A percentile compares a stretch with the other conserved stretches of the same genome.
Conservation (phyloP, 1,284 basidiomycete genomes). For the Ceratobasidium sp. region DNA sequence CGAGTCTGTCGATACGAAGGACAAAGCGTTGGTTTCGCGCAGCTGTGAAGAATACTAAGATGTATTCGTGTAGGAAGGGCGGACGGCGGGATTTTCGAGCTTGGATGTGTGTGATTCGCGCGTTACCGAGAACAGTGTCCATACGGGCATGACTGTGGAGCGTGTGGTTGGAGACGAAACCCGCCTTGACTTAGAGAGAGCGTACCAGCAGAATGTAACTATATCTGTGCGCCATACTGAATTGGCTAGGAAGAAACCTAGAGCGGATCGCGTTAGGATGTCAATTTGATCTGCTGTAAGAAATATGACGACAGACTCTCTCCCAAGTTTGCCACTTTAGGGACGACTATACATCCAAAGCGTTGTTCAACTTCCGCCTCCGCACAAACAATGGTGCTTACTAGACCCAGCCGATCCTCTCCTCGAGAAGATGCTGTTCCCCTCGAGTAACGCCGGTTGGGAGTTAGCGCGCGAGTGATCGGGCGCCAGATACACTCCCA, state of each 20-base stretch:
- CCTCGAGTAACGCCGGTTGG: neutral
- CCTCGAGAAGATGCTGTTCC: neutral
- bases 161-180: neutral
- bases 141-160: neutral
- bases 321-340: neutral
- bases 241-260: slow-evolving; percentile 19
- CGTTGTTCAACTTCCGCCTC: neutral
- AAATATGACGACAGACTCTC: neutral
- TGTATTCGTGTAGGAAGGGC: slow-evolving; percentile 35
- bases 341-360: neutral
- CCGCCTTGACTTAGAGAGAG: neutral
- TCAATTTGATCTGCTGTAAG: neutral
- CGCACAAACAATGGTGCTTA: neutral
- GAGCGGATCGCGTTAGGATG: neutral
- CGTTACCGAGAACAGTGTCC: neutral
- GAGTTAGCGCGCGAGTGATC: neutral
- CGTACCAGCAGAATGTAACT: slow-evolving; percentile 32
- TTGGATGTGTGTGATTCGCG: slow-evolving; percentile 38
- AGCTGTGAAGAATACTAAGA: slow-evolving; percentile 20
- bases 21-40: slow-evolving; percentile 22
- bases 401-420: neutral
- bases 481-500: slow-evolving; percentile 3
- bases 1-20: slow-evolving; percentile 27
- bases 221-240: slow-evolving; percentile 28
- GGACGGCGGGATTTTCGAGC: slow-evolving; percentile 29